Evolutionary conservation across 768 basidiomycete genomes (phyloP), one percentile per base, ranked within the genome.

Genomic region (Russula vinacea): DNA sequence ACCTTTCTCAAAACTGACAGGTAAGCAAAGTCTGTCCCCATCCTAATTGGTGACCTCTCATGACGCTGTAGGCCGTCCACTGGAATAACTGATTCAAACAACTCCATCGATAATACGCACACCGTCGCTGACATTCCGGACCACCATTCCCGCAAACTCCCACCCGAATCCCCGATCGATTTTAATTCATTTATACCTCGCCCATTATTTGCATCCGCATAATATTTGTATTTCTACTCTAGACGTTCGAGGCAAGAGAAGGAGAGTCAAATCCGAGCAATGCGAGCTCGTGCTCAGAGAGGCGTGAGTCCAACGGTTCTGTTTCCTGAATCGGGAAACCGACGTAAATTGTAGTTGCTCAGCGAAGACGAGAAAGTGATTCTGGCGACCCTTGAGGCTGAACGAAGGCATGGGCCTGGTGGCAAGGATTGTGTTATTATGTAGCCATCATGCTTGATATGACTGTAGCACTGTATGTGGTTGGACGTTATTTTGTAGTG

Each of bases 171-270:
- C 49, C 67, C 71, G 19, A 70, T 75, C 10, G 70, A 76, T 64
- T 72, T 77, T 55, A 73, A 69, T 63, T 83, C 87, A 66, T 89
- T 84, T 71, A 78, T 83, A 63, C 89, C 89, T 17, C 88, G 80
- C 61, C 78, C 88, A 40, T 77, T 92, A 32, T 90, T 90, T 71
- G 83, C 82, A 51, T 74, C 76, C 67, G 87, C 87, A 64, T 92
- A 75, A 90, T 71, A 19, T 60, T 50, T 72, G 63, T 72, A 74
- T 74, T 70, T 69, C 65, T 72, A 68, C 58, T 39, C 62, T 71
- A 90, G 89, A 68, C 88, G 89, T 24, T 88, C 89, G 47, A 86
- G 78, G 75, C 86, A 85, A 14, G 91, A 93, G 75, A 79, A 82
- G 70, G 86, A 86, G 71, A 91, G 89, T 69, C 79, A 80, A 71